Conservation (phyloP, 768 basidiomycete genomes). For the Asterophora lycoperdoides region DNA sequence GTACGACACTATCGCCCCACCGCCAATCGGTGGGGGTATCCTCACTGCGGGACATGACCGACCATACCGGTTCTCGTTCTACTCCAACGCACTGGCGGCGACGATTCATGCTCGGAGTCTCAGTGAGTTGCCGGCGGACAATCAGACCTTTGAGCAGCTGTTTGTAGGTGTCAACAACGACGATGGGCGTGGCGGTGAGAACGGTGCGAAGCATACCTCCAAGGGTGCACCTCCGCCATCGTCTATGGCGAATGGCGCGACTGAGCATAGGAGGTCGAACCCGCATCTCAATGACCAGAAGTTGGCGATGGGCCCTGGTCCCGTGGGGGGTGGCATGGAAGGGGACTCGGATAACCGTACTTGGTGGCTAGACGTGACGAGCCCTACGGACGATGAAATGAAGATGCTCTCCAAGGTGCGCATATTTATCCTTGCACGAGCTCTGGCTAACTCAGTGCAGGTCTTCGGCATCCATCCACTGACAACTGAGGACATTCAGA, state of each 20-base stretch:
- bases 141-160: slow-evolving; percentile 88
- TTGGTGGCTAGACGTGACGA: slow-evolving; percentile 96
- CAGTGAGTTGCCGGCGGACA: slow-evolving; percentile 89
- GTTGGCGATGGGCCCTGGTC: slow-evolving; percentile 11
- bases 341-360: slow-evolving; percentile 67
- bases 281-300: slow-evolving; percentile 9
- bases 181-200: neutral
- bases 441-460: slow-evolving; percentile 32
- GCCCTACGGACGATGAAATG: slow-evolving; percentile 98
- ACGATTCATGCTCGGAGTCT: slow-evolving; percentile 95
- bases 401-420: slow-evolving; percentile 87
- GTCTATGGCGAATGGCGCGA: neutral
- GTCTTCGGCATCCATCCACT: slow-evolving; percentile 96
- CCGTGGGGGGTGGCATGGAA: slow-evolving; percentile 5
- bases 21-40: slow-evolving; percentile 26
- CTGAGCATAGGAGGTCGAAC: neutral
- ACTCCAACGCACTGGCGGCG: slow-evolving; percentile 86
- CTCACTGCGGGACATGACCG: slow-evolving; percentile 66
- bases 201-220: neutral
- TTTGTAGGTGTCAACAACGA: slow-evolving; percentile 53
- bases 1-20: slow-evolving; percentile 7
- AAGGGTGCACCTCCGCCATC: slow-evolving; percentile 4
- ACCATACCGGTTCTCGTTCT: slow-evolving; percentile 98
- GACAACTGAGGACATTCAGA: slow-evolving; percentile 98
- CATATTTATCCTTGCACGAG: neutral